These are phyloP conservation scores for Auricularia sp. DNA, from an alignment of 768 basidiomycete genomes.

Conservation along the genomic window DNA sequence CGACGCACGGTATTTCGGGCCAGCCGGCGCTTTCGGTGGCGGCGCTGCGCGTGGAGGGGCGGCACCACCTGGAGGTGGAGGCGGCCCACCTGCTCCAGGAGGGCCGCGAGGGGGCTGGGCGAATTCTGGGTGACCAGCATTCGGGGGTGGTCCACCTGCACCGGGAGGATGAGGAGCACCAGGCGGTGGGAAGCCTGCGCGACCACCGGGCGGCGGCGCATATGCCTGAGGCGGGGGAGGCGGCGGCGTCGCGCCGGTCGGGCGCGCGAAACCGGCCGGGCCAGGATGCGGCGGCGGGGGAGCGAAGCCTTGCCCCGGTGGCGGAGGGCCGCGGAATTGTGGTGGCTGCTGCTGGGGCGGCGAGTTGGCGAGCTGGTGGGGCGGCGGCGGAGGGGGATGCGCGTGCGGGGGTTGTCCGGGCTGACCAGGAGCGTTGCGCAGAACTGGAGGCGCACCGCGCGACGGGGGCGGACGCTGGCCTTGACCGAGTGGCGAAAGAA, in stretches of 20 bases:
- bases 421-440: constrained; percentile 20
- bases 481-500: constrained; percentile 22
- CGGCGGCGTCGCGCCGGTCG: constrained; percentile 30
- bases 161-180: constrained; percentile 7
- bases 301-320: constrained; percentile 10
- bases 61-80: constrained; percentile 23
- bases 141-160: constrained; percentile 8
- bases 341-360: constrained; percentile 18
- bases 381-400: constrained; percentile 21
- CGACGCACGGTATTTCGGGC: constrained; percentile 52
- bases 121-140: not conserved
- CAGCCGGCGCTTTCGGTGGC: constrained; percentile 29
- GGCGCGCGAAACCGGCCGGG: constrained; percentile 18
- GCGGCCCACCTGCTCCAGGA: constrained; percentile 18
- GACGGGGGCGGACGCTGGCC: constrained; percentile 2
- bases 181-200: constrained; percentile 19
- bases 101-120: constrained; percentile 20
- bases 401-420: constrained; percentile 24
- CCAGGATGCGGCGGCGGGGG: constrained; percentile 18
- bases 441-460: constrained; percentile 22
- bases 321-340: constrained; percentile 20
- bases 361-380: constrained; percentile 24
- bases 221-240: constrained; percentile 24
- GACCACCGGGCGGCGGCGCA: constrained; percentile 20
- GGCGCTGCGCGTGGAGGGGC: constrained; percentile 23